Base-by-base conservation (phyloP, 306 rosid genomes). In the Vicia villosa region DNA sequence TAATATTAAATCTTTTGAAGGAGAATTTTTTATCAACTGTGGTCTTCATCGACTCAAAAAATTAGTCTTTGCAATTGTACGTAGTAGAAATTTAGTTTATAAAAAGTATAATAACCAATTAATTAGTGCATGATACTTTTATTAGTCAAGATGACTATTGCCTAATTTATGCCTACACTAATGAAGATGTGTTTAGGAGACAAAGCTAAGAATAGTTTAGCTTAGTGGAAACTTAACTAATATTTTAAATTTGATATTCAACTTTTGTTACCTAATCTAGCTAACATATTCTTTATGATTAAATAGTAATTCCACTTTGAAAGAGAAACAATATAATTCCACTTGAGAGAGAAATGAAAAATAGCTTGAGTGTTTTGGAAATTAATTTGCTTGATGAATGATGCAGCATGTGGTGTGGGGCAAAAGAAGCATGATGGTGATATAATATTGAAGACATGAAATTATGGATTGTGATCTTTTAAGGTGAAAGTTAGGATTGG, bases 211-310 rank as follows among this genome's bases (percentile, higher is more conserved):
- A 36, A 63, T 17, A 54, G 57, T 54, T 68, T 52, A 54, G 47
- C 57, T 61, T 72, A 73, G 52, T 74, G 80, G 73, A 54, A 74
- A 43, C 69, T 63, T 58, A 56, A 72, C 80, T 20, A 69, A 74
- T 61, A 70, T 69, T 57, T 64, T 22, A 13, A 34, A 52, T 12
- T 55, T 14, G 28, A 19, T 51, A 46, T 56, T 70, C 73, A 45
- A 63, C 69, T 66, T 46, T 46, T 69, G 12, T 21, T 63, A 63
- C 70, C 74, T 80, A 80, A 74, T 80, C 52, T 69, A 74, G 68
- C 63, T 63, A 79, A 63, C 50, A 10, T 5, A 63, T 4, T 63
- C 77, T 69, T 73, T 60, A 45, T 66, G 56, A 28, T 56, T 15
- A 62, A 62, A 62, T 62, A 62, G 41, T 32, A 16, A 59, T 59